Evolutionary conservation across 176 grass and related monocot species (phyloP).

Genomic region (maize (Zea mays)): DNA sequence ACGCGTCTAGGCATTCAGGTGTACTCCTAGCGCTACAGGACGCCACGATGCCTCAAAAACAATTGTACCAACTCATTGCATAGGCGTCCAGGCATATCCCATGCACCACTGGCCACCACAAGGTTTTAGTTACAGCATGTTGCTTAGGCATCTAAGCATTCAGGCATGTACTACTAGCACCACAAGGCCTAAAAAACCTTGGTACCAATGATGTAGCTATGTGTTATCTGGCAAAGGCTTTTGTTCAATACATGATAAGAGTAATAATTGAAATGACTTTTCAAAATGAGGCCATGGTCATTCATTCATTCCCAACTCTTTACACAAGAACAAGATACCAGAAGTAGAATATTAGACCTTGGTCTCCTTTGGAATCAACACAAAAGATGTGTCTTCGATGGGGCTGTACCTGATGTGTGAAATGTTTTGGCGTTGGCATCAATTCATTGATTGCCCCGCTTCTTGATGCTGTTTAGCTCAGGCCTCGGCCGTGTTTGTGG

Average conservation of each 20-base stretch:
- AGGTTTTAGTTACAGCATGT: background rate
- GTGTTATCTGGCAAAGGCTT: background rate
- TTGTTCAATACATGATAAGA: slow-evolving; percentile 1
- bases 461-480: no score
- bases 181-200: background rate
- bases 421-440: no score
- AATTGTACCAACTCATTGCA: background rate
- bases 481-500: no score
- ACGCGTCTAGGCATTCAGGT: background rate
- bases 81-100: background rate
- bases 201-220: background rate
- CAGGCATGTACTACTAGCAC: background rate
- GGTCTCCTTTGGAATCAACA: no score
- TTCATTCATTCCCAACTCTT: background rate
- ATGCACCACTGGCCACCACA: background rate
- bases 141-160: background rate
- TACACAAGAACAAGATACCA: background rate
- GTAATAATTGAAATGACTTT: slow-evolving; percentile 8
- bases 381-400: no score
- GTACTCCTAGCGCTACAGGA: background rate
- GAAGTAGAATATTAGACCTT: background rate
- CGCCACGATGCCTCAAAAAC: background rate
- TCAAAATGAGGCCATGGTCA: background rate
- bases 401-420: no score
- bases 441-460: no score